These are phyloP conservation scores for Eucommia ulmoides DNA, from an alignment of 257 asterid species.

Conservation along the genomic window DNA sequence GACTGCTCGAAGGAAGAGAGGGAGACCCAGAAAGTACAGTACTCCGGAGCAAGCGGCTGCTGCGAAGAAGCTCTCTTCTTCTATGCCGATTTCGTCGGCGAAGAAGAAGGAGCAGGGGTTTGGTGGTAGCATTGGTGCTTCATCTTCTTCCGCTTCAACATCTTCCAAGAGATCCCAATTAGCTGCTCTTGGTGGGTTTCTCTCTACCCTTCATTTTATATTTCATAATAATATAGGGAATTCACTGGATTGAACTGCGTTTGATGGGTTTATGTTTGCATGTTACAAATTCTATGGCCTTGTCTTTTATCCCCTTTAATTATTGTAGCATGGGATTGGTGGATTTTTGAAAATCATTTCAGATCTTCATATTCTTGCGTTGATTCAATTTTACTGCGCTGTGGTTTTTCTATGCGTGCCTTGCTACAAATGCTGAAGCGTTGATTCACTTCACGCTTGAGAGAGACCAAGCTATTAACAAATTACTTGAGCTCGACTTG, in stretches of 20 bases:
- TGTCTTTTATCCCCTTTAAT: too few relatives aligned
- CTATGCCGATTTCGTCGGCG: slow-evolving; percentile 20
- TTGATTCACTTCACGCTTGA: too few relatives aligned
- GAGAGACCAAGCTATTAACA: too few relatives aligned
- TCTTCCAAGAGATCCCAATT: slow-evolving; percentile 28
- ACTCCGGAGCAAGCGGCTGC: slow-evolving; percentile 24
- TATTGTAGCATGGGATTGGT: background rate
- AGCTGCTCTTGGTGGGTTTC: slow-evolving; percentile 19
- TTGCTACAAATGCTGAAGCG: too few relatives aligned
- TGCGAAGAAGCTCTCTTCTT: slow-evolving; percentile 14
- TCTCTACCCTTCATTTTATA: background rate
- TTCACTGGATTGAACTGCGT: background rate
- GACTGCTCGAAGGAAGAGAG: slow-evolving; percentile 15
- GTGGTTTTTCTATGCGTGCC: too few relatives aligned
- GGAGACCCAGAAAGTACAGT: slow-evolving; percentile 18
- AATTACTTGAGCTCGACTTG: too few relatives aligned
- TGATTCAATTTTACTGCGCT: too few relatives aligned
- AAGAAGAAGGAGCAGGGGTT: slow-evolving; percentile 24
- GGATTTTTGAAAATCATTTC: background rate
- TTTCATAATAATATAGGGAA: background rate
- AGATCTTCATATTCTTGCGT: too few relatives aligned
- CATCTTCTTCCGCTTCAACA: slow-evolving; percentile 22
- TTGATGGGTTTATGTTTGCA: background rate
- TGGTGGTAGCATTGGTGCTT: slow-evolving; percentile 12
- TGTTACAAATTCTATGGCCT: too few relatives aligned